A percentile compares a stretch with the other conserved stretches of the same genome.
phyloP scores from a whole-genome alignment of 2,329 filamentous ascomycete genomes.

The Phialophora verrucosa region DNA sequence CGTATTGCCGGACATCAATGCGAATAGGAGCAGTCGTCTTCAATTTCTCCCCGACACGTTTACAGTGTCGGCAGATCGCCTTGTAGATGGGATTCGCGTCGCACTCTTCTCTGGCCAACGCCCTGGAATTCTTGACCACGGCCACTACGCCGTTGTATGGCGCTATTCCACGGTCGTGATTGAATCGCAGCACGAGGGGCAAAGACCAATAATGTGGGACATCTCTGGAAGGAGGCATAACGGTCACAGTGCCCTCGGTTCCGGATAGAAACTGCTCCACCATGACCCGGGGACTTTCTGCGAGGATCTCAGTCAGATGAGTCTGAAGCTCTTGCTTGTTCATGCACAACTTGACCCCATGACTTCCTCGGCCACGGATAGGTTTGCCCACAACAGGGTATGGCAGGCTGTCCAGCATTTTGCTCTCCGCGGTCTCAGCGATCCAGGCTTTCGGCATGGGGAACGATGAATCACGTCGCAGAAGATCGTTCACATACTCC shows the following conservation, averaged over 20 bases:
- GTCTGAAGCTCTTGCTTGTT: conserved; percentile 41
- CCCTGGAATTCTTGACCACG: conserved; percentile 55
- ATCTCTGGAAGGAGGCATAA: conserved; percentile 55
- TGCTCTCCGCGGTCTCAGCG: conserved; percentile 33
- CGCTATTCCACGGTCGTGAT: conserved; percentile 55
- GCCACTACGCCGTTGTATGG: conserved; percentile 58
- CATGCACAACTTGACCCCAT: conserved; percentile 57
- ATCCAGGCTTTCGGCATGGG: conserved; percentile 51
- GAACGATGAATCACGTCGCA: conserved; percentile 48
- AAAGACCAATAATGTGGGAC: conserved; percentile 50
- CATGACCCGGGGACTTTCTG: conserved; percentile 50
- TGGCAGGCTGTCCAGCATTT: conserved; percentile 35
- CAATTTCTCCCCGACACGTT: conserved; percentile 49
- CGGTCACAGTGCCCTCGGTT: conserved; percentile 58
- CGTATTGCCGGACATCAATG: conserved; percentile 54
- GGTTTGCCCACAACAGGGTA: conserved; percentile 58
- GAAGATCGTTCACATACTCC: conserved; percentile 53
- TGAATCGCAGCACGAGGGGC: conserved; percentile 55
- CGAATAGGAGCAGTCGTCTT: conserved; percentile 53
- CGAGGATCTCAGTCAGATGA: conserved; percentile 47
- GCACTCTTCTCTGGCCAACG: conserved; percentile 45
- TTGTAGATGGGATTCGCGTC: conserved; percentile 44
- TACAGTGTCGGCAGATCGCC: conserved; percentile 48
- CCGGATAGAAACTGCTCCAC: conserved; percentile 57
- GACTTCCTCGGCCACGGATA: conserved; percentile 56